Evolutionary conservation across 2,329 filamentous ascomycete species (phyloP).

Genomic region (Graphiopsis chlorocephala): DNA sequence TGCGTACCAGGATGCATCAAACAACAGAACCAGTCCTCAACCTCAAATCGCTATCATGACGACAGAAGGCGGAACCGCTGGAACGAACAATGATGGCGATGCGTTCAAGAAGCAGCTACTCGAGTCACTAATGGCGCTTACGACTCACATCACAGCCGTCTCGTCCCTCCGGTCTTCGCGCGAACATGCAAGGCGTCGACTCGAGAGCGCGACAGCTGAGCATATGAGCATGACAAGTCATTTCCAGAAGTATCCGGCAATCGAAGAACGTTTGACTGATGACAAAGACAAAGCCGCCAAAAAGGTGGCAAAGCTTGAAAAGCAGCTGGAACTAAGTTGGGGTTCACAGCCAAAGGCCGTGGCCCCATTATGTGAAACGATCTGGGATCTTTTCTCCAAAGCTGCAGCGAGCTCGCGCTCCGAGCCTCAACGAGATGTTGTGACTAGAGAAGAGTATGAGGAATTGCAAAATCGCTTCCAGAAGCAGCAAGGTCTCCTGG

Average conservation of each 20-base stretch:
- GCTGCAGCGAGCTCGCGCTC: neutral
- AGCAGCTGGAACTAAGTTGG: neutral
- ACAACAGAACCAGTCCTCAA: neutral
- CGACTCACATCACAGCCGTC: neutral
- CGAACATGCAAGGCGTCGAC: neutral
- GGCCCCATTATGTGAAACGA: neutral
- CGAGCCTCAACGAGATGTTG: neutral
- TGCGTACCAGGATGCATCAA: conserved; percentile 13
- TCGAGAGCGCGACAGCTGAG: neutral
- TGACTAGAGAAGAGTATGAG: conserved; percentile 2
- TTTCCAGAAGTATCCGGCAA: neutral
- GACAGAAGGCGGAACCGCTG: neutral
- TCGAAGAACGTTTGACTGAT: neutral
- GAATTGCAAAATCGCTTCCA: neutral
- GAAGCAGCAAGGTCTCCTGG: neutral
- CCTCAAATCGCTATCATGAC: neutral
- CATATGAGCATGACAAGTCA: neutral
- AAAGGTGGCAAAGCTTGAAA: neutral
- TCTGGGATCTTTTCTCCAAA: neutral
- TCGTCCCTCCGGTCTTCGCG: neutral
- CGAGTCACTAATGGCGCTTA: neutral
- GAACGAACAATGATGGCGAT: neutral
- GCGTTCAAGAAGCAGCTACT: neutral
- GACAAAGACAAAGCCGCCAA: neutral
- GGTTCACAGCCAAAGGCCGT: neutral